These are phyloP conservation scores for Euryodendron excelsum DNA, from an alignment of 148 eudicot species.

Conservation along the genomic window DNA sequence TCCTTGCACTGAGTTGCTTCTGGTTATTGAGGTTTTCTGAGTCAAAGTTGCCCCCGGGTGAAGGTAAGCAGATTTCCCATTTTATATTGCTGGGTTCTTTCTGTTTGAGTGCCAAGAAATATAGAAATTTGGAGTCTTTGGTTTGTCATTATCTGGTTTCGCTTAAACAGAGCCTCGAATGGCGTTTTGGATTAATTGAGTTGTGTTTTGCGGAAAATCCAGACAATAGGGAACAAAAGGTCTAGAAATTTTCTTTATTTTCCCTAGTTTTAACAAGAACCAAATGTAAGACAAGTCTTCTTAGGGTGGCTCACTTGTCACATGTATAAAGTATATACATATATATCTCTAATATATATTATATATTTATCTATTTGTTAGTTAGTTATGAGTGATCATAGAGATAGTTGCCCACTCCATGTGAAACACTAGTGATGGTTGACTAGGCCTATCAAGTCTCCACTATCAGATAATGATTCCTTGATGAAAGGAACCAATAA, in stretches of 20 bases:
- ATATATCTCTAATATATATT: too few relatives aligned
- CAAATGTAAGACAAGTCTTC: too few relatives aligned
- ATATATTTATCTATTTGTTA: too few relatives aligned
- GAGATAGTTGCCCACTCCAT: too few relatives aligned
- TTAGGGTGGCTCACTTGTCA: too few relatives aligned
- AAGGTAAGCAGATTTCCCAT: conserved; percentile 24
- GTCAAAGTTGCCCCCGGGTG: conserved; percentile 32
- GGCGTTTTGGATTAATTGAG: background rate
- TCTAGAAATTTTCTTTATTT: background rate
- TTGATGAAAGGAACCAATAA: too few relatives aligned
- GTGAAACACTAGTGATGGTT: too few relatives aligned
- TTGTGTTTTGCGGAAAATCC: background rate
- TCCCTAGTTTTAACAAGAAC: too few relatives aligned
- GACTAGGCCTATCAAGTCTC: too few relatives aligned
- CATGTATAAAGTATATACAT: too few relatives aligned
- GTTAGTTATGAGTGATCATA: too few relatives aligned
- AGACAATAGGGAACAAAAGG: background rate
- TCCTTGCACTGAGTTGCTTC: conserved; percentile 20
- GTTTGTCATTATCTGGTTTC: background rate
- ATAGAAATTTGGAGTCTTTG: background rate
- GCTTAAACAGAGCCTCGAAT: background rate
- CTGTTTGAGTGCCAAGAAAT: conserved; percentile 11
- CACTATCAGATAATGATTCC: too few relatives aligned
- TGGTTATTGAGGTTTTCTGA: conserved; percentile 6
- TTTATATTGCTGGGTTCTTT: background rate